Evolutionary conservation across 768 basidiomycete species (phyloP).

Genomic region (Erythrobasidium yunnanense): DNA sequence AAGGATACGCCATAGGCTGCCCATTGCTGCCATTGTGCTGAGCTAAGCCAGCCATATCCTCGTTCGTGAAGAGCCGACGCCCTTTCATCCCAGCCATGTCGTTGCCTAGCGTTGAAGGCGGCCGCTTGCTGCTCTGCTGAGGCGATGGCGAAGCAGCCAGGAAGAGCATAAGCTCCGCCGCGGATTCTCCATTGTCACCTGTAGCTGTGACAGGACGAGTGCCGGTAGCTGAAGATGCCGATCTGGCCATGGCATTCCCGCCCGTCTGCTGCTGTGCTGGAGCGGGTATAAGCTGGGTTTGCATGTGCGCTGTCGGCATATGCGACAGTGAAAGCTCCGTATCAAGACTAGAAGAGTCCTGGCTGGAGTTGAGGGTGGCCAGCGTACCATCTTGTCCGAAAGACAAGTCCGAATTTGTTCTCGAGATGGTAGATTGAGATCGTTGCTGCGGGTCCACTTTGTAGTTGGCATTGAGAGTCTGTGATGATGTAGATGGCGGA

Average conservation of each 20-base stretch:
- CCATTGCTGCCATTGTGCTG: background rate
- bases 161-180: conserved; percentile 37
- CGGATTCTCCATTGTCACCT: conserved; percentile 9
- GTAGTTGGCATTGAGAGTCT: too few relatives aligned
- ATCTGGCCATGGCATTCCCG: background rate
- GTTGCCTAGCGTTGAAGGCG: background rate
- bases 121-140: conserved; percentile 10
- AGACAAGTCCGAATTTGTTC: conserved; percentile 5
- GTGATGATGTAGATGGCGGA: too few relatives aligned
- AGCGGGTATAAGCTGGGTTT: background rate
- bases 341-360: too few relatives aligned
- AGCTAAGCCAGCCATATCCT: conserved; percentile 7
- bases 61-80: conserved; percentile 29
- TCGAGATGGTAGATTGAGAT: conserved; percentile 6
- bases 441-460: background rate
- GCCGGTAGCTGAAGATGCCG: background rate
- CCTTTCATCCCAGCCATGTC: conserved; percentile 30
- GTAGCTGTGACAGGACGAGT: background rate
- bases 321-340: too few relatives aligned
- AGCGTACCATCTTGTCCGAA: background rate
- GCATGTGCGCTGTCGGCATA: background rate
- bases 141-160: conserved; percentile 35
- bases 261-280: conserved; percentile 12
- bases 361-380: conserved; percentile 2
- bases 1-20: background rate